Evolutionary conservation across 225 moss, liverwort and hornwort genomes (phyloP).

Genomic region (Straminergon stramineum): DNA sequence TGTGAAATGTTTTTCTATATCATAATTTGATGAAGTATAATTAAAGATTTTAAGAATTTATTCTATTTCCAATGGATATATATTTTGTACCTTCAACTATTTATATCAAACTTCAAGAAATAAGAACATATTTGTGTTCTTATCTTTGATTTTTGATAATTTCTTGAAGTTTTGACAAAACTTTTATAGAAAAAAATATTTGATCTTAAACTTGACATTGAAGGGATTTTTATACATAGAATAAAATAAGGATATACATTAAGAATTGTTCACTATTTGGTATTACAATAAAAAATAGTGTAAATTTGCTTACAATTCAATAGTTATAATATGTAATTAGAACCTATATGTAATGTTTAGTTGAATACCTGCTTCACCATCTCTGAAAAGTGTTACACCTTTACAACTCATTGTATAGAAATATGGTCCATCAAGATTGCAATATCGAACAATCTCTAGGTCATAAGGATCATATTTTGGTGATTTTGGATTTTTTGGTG

Average conservation of each 20-base stretch:
- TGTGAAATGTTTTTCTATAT: not conserved
- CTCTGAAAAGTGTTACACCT: constrained; percentile 65
- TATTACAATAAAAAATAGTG: too few species aligned
- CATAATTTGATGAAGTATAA: not conserved
- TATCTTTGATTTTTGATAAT: not conserved
- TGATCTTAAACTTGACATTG: too few species aligned
- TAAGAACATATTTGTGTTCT: accelerated
- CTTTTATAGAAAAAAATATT: not conserved
- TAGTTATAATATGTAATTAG: too few species aligned
- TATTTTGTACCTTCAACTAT: not conserved
- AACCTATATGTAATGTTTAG: too few species aligned
- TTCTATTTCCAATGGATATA: not conserved
- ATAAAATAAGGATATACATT: not conserved
- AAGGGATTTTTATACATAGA: not conserved
- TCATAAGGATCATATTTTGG: constrained; percentile 77
- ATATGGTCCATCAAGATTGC: constrained; percentile 49
- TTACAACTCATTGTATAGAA: constrained; percentile 77
- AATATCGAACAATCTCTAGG: constrained; percentile 72
- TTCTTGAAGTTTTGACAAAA: not conserved
- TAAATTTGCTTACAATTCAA: too few species aligned
- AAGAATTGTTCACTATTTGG: not conserved
- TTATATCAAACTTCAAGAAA: too few species aligned
- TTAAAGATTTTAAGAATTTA: not conserved
- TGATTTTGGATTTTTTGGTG: constrained; percentile 30
- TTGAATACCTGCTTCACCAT: constrained; percentile 54